Base-by-base conservation (phyloP, 75 land plant genomes). In the Sequoiadendron giganteum region DNA sequence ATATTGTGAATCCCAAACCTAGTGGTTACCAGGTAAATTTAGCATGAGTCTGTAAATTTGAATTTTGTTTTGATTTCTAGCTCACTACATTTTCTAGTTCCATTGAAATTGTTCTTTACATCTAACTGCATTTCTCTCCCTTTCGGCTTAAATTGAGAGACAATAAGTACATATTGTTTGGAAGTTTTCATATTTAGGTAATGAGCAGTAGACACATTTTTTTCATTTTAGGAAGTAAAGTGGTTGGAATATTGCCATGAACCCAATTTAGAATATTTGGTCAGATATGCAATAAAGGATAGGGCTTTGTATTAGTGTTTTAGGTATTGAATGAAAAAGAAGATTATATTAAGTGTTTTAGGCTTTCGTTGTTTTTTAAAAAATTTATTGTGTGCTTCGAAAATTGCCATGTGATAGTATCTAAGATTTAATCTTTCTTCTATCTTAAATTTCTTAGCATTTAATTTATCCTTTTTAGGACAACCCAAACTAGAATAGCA, bases 1-100 rank as follows among this genome's bases (percentile, higher is more conserved):
- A 98, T 86, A 95, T 98, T 90, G 92, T 98, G 79, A 98, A 98
- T 91, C 99, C 99, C 19, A 98, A 98, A 88, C 97, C 97, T 86
- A 98, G 99, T 91, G 95, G 97, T 80, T 98, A 98, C 88, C 99
- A 98, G 98, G 99, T 97, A 39, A 73, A 43, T 81, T 45, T 82
- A n/a, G 48, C n/a, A n/a, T 2, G 3, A 47, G 14, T 47, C 15
- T n/a, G 4, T 82, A 47, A 30, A 10, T 82, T 47, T 82, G 45
- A 52, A 45, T 45, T 47, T n/a, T 11, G 47, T 3, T 13, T 28
- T 40, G 1, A 25, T n/a, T 82, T 47, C 34, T 82, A 25, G n/a
- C n/a, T 47, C 28, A n/a, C 42, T 79, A 82, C 49, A 2, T 82
- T 45, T 13, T 9, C 52, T 82, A 1, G 13, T 82, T 81, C 47